Conservation (phyloP, 2,329 filamentous ascomycete genomes). For the Acephala macrosclerotiorum region DNA sequence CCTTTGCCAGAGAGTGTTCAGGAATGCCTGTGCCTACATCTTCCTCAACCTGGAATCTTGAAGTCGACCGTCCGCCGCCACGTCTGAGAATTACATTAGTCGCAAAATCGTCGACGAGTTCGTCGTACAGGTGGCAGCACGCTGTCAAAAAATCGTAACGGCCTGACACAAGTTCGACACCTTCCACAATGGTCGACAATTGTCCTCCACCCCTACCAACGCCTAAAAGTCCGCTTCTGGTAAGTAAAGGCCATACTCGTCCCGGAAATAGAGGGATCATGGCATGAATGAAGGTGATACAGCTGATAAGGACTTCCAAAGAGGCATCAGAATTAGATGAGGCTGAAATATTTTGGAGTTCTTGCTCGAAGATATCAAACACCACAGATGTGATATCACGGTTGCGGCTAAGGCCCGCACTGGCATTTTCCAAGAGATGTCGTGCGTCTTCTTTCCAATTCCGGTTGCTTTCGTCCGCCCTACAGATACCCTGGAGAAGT, state of each 20-base stretch:
- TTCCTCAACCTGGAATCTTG: conserved; percentile 54
- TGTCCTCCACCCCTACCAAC: conserved; percentile 78
- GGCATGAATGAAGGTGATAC: conserved; percentile 80
- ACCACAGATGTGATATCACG: conserved; percentile 82
- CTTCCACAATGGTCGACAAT: conserved; percentile 80
- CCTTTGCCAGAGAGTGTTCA: conserved; percentile 76
- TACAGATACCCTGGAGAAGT: conserved; percentile 59
- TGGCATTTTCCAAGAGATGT: conserved; percentile 63
- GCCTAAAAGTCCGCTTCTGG: conserved; percentile 80
- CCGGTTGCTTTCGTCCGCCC: conserved; percentile 43
- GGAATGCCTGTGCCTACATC: conserved; percentile 76
- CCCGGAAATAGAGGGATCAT: conserved; percentile 77
- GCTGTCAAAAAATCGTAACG: conserved; percentile 80
- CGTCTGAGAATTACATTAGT: conserved; percentile 72
- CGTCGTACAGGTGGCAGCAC: conserved; percentile 76
- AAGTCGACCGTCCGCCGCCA: conserved; percentile 56
- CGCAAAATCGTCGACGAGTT: conserved; percentile 78
- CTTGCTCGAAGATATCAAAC: conserved; percentile 83
- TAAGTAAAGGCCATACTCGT: conserved; percentile 89
- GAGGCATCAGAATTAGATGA: conserved; percentile 49
- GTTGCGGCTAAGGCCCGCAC: conserved; percentile 61
- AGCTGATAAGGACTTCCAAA: conserved; percentile 72
- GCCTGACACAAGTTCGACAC: conserved; percentile 78
- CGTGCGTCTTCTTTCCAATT: conserved; percentile 47
- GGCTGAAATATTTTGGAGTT: conserved; percentile 55